phyloP scores from a whole-genome alignment of 2,329 filamentous ascomycete species.

The Penicillium aurantiogriseum region DNA sequence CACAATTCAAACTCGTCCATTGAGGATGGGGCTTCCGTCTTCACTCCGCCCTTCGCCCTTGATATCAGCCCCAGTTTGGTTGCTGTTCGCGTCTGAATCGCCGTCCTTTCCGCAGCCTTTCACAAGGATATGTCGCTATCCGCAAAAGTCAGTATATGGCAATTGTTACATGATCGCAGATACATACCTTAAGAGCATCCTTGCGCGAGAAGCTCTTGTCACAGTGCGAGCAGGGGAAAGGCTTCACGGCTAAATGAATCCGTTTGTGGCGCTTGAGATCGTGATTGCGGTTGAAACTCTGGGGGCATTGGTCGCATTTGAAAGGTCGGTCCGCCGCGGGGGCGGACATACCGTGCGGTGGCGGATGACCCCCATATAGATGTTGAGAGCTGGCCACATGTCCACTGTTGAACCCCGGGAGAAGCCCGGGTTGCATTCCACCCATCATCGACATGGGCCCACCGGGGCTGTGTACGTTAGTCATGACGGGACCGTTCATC shows the following conservation, averaged over 20 bases:
- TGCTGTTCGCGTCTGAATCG: slow-evolving; percentile 23
- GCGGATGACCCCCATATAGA: slow-evolving; percentile 58
- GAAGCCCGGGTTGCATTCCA: slow-evolving; percentile 56
- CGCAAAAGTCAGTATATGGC: not conserved
- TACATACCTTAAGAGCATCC: slow-evolving; percentile 87
- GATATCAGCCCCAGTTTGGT: slow-evolving; percentile 8
- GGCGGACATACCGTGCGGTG: slow-evolving; percentile 55
- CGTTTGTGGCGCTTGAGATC: slow-evolving; percentile 94
- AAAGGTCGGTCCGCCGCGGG: slow-evolving; percentile 79
- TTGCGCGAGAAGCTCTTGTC: slow-evolving; percentile 97
- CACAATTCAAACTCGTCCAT: slow-evolving; percentile 15
- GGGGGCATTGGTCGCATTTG: slow-evolving; percentile 87
- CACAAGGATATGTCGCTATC: slow-evolving; percentile 64
- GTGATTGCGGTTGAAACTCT: slow-evolving; percentile 95
- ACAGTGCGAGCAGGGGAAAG: slow-evolving; percentile 85
- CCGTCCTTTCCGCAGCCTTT: slow-evolving; percentile 62
- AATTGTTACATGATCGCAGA: not conserved
- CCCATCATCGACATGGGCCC: slow-evolving; percentile 70
- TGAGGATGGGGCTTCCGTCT: slow-evolving; percentile 22
- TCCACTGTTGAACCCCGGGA: slow-evolving; percentile 59
- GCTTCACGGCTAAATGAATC: slow-evolving; percentile 93
- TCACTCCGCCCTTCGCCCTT: slow-evolving; percentile 24
- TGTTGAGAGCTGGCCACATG: slow-evolving; percentile 57
- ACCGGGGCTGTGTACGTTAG: slow-evolving; percentile 73
- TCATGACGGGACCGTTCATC: slow-evolving; percentile 69